phyloP scores from a whole-genome alignment of 1,284 basidiomycete species.

The Ceratobasidium sp. region DNA sequence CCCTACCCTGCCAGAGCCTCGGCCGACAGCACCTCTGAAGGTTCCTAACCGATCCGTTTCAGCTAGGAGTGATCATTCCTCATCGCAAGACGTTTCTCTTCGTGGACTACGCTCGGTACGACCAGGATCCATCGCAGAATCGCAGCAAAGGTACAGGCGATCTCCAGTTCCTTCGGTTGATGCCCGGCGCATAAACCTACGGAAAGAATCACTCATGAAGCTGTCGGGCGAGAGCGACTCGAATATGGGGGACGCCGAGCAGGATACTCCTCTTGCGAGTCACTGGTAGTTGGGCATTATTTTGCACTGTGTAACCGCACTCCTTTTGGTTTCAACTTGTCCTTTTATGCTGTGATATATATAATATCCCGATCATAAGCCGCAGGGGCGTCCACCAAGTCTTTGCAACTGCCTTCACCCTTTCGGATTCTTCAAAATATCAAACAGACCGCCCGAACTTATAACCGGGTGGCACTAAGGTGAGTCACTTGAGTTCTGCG shows the following conservation, averaged over 20 bases:
- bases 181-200: slow-evolving; percentile 21
- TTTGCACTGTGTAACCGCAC: background rate
- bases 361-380: no score
- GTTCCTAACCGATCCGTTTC: slow-evolving; percentile 14
- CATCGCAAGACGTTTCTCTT: background rate
- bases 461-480: no score
- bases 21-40: slow-evolving; percentile 8
- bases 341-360: background rate
- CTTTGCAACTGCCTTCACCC: no score
- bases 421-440: no score
- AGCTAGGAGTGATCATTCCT: background rate
- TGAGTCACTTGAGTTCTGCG: no score
- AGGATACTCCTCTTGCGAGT: background rate
- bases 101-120: slow-evolving; percentile 16
- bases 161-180: slow-evolving; percentile 28
- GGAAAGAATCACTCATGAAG: slow-evolving; percentile 29
- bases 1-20: background rate
- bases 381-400: no score
- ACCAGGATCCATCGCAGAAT: slow-evolving; percentile 28
- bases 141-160: slow-evolving; percentile 21
- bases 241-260: background rate
- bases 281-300: background rate
- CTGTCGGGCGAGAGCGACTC: slow-evolving; percentile 8
- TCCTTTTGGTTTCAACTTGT: background rate
- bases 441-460: no score